Percentiles rank a stretch among this genome's conserved stretches.
These are phyloP conservation scores for Xylaria venustula DNA, from an alignment of 495 filamentous ascomycete genomes.

Conservation along the genomic window DNA sequence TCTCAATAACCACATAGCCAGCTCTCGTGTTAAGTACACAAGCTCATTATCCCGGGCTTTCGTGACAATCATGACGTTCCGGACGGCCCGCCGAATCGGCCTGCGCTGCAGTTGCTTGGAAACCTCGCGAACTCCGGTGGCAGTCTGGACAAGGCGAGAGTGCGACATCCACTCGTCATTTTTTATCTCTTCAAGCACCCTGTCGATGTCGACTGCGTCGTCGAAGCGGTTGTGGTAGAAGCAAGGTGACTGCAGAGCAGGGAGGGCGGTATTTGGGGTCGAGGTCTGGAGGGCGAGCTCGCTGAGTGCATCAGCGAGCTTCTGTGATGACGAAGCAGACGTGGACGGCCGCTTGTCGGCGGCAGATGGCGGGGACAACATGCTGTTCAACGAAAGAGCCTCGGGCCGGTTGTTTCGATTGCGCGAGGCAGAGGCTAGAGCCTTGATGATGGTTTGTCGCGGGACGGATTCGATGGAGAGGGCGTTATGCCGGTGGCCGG, in stretches of 20 bases:
- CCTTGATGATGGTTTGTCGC: slow-evolving; percentile 83
- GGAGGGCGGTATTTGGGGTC: slow-evolving; percentile 62
- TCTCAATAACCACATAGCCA: slow-evolving; percentile 80
- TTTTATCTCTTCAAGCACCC: slow-evolving; percentile 89
- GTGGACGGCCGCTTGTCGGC: slow-evolving; percentile 47
- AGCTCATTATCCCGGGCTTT: slow-evolving; percentile 91
- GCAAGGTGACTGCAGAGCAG: slow-evolving; percentile 80
- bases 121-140: slow-evolving; percentile 89
- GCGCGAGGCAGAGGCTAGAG: slow-evolving; percentile 71
- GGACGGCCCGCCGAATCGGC: slow-evolving; percentile 82
- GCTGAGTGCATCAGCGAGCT: slow-evolving; percentile 64
- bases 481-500: slow-evolving; percentile 58
- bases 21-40: slow-evolving; percentile 78
- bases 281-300: slow-evolving; percentile 53
- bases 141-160: slow-evolving; percentile 89
- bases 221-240: slow-evolving; percentile 98
- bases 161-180: slow-evolving; percentile 90
- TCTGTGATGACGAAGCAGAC: slow-evolving; percentile 54
- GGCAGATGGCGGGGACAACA: slow-evolving; percentile 44
- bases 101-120: slow-evolving; percentile 88
- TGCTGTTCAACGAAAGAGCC: slow-evolving; percentile 54
- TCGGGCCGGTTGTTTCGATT: slow-evolving; percentile 54
- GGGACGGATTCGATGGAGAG: slow-evolving; percentile 72
- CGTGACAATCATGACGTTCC: slow-evolving; percentile 93
- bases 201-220: slow-evolving; percentile 91